Conservation (phyloP, 106 monocot species). For the Acorus gramineus region DNA sequence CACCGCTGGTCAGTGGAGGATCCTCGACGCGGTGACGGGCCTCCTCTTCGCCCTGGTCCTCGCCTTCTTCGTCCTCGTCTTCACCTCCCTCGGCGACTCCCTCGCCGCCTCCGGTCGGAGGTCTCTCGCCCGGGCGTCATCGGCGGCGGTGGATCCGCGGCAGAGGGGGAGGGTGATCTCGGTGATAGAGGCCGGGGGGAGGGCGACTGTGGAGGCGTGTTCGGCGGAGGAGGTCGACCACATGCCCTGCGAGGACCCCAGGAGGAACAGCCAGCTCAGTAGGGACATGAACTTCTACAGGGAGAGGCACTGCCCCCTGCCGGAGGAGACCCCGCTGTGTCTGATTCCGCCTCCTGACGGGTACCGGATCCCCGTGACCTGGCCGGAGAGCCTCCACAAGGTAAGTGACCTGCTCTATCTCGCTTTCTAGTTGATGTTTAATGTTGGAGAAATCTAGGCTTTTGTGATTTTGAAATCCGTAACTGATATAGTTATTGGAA, state of each 20-base stretch:
- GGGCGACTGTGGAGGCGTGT: slow-evolving; percentile 36
- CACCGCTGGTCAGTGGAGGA: slow-evolving; percentile 31
- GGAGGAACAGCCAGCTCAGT: slow-evolving; percentile 69
- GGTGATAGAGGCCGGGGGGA: slow-evolving; percentile 20
- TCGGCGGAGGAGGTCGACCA: slow-evolving; percentile 62
- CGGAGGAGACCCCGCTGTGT: slow-evolving; percentile 52
- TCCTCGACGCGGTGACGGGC: slow-evolving; percentile 42
- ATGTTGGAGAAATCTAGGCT: too few relatives aligned
- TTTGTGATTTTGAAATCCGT: too few relatives aligned
- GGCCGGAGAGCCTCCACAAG: slow-evolving; percentile 95
- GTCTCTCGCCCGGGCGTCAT: slow-evolving; percentile 20
- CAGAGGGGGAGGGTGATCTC: slow-evolving; percentile 42
- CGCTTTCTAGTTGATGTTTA: neutral
- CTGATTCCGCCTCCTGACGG: slow-evolving; percentile 68
- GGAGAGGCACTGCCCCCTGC: slow-evolving; percentile 73
- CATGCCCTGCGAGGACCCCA: slow-evolving; percentile 94
- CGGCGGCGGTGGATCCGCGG: slow-evolving; percentile 12
- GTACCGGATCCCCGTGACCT: slow-evolving; percentile 54
- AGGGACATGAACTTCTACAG: slow-evolving; percentile 87
- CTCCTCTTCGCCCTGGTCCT: slow-evolving; percentile 39
- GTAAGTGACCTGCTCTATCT: slow-evolving; percentile 5
- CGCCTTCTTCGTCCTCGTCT: slow-evolving; percentile 59
- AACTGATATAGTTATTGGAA: too few relatives aligned
- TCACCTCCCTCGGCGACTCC: slow-evolving; percentile 74
- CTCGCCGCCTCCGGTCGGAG: slow-evolving; percentile 67